phyloP scores from a whole-genome alignment of 805 yeast species.

The Ogataea paradorogensis region DNA sequence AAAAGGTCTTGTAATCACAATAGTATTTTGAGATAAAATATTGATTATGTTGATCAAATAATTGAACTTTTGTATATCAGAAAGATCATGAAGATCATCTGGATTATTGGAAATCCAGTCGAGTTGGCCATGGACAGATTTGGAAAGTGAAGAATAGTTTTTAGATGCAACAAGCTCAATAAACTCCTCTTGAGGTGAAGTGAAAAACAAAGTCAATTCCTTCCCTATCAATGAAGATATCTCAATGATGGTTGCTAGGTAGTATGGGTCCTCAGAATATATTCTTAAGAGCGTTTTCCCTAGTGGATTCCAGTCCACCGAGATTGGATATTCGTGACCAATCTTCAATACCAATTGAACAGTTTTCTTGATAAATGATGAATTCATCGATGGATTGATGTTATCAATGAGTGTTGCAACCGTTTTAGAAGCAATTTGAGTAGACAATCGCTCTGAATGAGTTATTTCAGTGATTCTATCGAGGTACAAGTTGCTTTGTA shows the following conservation, averaged over 20 bases:
- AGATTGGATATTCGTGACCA: neutral
- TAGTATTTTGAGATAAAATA: slow-evolving; percentile 9
- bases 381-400: neutral
- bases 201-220: slow-evolving; percentile 10
- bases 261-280: slow-evolving; percentile 7
- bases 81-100: neutral
- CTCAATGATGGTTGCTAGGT: slow-evolving; percentile 3
- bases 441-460: neutral
- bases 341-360: slow-evolving; percentile 5
- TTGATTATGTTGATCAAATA: slow-evolving; percentile 16
- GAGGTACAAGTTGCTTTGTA: slow-evolving; percentile 13
- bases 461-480: slow-evolving; percentile 9
- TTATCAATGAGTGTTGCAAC: slow-evolving; percentile 1
- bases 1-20: slow-evolving; percentile 6
- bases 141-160: neutral
- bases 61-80: slow-evolving; percentile 9
- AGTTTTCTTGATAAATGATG: neutral
- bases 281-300: slow-evolving; percentile 7
- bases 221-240: slow-evolving; percentile 4
- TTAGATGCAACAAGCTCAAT: slow-evolving; percentile 1
- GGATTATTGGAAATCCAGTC: slow-evolving; percentile 10
- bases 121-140: slow-evolving; percentile 7
- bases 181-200: slow-evolving; percentile 8
- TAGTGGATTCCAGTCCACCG: slow-evolving; percentile 6
- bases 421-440: neutral